These are phyloP conservation scores for Ophiosphaerella herpotricha DNA, from an alignment of 2,329 filamentous ascomycete genomes.

Conservation along the genomic window DNA sequence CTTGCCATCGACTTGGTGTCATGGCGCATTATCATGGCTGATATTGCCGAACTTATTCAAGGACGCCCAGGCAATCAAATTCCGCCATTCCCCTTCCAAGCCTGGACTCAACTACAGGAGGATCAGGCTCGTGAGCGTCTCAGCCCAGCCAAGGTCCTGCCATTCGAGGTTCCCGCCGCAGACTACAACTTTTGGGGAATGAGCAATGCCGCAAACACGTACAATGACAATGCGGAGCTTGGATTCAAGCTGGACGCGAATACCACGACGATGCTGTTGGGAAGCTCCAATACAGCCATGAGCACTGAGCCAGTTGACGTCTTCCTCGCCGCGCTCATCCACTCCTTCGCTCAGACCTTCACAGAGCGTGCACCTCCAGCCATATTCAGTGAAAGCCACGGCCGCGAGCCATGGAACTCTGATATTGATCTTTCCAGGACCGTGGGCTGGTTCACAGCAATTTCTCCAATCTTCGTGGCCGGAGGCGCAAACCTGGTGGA, in stretches of 20 bases:
- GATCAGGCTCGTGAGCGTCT: background rate
- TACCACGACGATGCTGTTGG: too few species aligned
- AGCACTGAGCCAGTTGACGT: slow-evolving; percentile 44
- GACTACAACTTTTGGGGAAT: slow-evolving; percentile 6
- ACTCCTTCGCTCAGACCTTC: slow-evolving; percentile 55
- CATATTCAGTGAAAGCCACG: slow-evolving; percentile 16
- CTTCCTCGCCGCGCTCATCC: slow-evolving; percentile 54
- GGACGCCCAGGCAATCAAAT: slow-evolving; percentile 2
- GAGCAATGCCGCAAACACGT: slow-evolving; percentile 2
- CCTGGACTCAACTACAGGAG: slow-evolving; percentile 11
- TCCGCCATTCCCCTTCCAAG: slow-evolving; percentile 10
- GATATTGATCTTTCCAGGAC: slow-evolving; percentile 16
- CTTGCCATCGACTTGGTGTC: slow-evolving; percentile 49
- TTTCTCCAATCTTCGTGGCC: slow-evolving; percentile 31
- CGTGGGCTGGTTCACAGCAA: slow-evolving; percentile 16
- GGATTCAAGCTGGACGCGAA: background rate
- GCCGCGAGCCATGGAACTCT: slow-evolving; percentile 11
- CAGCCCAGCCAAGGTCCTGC: background rate
- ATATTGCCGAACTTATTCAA: slow-evolving; percentile 46
- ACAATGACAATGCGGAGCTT: slow-evolving; percentile 2
- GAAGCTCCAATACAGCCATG: background rate
- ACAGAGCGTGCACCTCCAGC: slow-evolving; percentile 53
- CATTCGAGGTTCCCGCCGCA: slow-evolving; percentile 1
- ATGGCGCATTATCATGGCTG: slow-evolving; percentile 44
- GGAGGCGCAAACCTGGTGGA: slow-evolving; percentile 47